Evolutionary conservation across 2,329 filamentous ascomycete species (phyloP).

Genomic region (Seiridium cupressi): DNA sequence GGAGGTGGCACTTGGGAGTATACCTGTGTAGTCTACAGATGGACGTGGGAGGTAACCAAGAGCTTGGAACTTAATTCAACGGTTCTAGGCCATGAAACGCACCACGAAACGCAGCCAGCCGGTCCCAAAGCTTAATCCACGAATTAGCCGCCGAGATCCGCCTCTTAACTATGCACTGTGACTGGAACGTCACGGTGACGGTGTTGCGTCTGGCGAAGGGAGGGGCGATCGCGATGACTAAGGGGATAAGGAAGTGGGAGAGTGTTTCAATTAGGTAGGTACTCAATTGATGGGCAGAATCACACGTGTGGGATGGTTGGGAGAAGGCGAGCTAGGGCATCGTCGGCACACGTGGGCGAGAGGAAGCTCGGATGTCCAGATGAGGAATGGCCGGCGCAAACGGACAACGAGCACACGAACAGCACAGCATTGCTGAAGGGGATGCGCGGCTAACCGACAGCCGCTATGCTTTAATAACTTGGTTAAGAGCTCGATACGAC

Average conservation of each 20-base stretch:
- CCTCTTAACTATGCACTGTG: not conserved
- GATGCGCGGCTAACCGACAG: not conserved
- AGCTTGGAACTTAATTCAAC: not conserved
- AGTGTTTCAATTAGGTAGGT: not conserved
- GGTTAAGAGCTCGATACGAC: no score
- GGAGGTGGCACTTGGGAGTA: not conserved
- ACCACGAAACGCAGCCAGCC: not conserved
- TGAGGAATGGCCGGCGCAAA: not conserved
- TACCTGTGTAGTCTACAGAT: no score
- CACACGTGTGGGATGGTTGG: slow-evolving; percentile 1
- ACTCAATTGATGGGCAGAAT: not conserved
- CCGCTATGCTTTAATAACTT: not conserved
- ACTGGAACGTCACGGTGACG: slow-evolving; percentile 1
- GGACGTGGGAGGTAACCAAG: not conserved
- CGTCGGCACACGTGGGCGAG: not conserved
- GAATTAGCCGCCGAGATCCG: slow-evolving; percentile 2
- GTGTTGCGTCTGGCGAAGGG: not conserved
- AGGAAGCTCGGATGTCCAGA: not conserved
- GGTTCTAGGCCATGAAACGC: not conserved
- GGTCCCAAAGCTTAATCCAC: not conserved
- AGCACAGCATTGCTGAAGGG: not conserved
- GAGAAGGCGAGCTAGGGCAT: not conserved
- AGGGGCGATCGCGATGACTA: not conserved
- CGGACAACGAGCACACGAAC: no score
- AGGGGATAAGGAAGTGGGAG: not conserved